Evolutionary conservation across 2,329 filamentous ascomycete species (phyloP).

Genomic region (Neonectria sp.): DNA sequence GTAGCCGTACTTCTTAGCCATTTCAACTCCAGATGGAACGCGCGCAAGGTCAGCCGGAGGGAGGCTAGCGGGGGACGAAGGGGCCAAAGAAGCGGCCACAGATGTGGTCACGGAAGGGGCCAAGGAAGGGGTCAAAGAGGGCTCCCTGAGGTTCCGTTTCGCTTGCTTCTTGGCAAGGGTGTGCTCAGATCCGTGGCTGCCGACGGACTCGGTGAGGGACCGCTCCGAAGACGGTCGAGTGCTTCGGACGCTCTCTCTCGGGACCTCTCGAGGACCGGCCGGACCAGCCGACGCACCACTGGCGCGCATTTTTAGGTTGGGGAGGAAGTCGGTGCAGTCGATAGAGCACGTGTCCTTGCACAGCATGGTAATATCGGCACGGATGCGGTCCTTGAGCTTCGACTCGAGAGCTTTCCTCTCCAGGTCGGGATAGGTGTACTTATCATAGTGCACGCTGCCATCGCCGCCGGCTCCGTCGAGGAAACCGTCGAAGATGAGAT

Average conservation of each 20-base stretch:
- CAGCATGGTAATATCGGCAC: conserved; percentile 63
- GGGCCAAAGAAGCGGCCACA: conserved; percentile 21
- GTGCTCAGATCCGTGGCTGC: conserved; percentile 44
- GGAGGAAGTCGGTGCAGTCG: conserved; percentile 48
- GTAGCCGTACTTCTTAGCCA: conserved; percentile 47
- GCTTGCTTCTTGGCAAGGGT: conserved; percentile 43
- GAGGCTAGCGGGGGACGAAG: conserved; percentile 32
- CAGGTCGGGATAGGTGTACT: conserved; percentile 52
- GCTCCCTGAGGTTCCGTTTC: conserved; percentile 40
- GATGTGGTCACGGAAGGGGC: not conserved
- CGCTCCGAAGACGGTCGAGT: conserved; percentile 34
- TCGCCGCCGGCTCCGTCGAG: conserved; percentile 53
- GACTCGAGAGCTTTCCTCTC: conserved; percentile 57
- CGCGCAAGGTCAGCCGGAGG: conserved; percentile 38
- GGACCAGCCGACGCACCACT: conserved; percentile 36
- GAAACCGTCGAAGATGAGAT: conserved; percentile 58
- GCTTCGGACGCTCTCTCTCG: conserved; percentile 3
- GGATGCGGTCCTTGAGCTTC: conserved; percentile 61
- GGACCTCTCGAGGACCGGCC: conserved; percentile 11
- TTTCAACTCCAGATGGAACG: conserved; percentile 47
- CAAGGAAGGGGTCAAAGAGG: conserved; percentile 32
- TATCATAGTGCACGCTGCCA: conserved; percentile 48
- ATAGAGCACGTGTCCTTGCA: conserved; percentile 67
- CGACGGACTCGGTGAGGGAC: conserved; percentile 40
- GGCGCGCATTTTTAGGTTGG: conserved; percentile 46